Evolutionary conservation across 2,329 filamentous ascomycete species (phyloP), one percentile per base, ranked within the genome.

Genomic region (Colletotrichum abscissum): DNA sequence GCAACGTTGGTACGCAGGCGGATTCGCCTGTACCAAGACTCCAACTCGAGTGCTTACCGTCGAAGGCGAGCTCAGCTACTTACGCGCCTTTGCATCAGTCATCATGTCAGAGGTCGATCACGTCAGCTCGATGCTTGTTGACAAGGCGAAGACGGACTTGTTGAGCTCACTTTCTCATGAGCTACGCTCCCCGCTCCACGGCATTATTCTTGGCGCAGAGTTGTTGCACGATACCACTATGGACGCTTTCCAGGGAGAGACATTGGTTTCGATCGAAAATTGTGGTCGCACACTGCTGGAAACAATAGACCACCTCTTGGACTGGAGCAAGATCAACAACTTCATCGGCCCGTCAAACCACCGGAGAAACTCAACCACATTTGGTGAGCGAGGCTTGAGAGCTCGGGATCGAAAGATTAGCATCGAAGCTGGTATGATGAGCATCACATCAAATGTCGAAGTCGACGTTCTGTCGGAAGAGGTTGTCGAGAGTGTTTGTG

Each of bases 81-180:
- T 90, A 6, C 80, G 81, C 5, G 87, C 86, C 0, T 90, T 91
- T 73, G 86, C 85, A 0, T 86, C 87, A 66, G 86, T 87, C 0
- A 87, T 89, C 19, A 90, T 90, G 83, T 85, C 88, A 0, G 89
- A 92, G 66, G 81, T 92, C 1, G 84, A 86, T 0, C 83, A 87
- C 2, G 73, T 89, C 5, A 79, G 84, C 12, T 76, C 81, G 0
- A 68, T 79, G 12, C 77, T 79, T 11, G 81, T 83, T 0, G 83
- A 86, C 42, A 85, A 82, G 65, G 86, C 88, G 38, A 91, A 91
- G 77, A 86, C 86, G 1, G 89, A 91, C 69, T 87, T 91, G 46
- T 85, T 92, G 8, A 87, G 88, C 0, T 91, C 88, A 1, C 86
- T 92, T 6, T 90, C 88, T 3, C 90, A 92, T 76, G 90, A 92